Evolutionary conservation across 2,329 filamentous ascomycete genomes (phyloP), one percentile per base, ranked within the genome.

Genomic region (Penicillium brasilianum): DNA sequence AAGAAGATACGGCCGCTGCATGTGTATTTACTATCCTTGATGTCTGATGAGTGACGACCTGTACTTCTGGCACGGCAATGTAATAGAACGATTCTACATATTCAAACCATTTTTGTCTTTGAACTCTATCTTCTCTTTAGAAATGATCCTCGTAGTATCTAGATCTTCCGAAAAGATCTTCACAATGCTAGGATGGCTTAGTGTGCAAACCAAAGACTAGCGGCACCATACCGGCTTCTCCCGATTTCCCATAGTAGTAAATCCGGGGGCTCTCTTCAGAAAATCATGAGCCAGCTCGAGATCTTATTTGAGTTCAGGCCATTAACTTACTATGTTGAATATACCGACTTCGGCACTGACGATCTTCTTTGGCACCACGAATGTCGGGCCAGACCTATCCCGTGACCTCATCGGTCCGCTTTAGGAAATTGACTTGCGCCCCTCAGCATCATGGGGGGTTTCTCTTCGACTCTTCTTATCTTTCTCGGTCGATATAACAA

Each of bases 1-100:
- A 46, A 48, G 48, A 62, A 62, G 60, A 59, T 58, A 50, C 46
- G 62, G 62, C 61, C 54, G 58, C 55, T 63, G 59, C 44, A 60
- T 61, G 54, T 69, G 66, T 70, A 68, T 70, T 63, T 71, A 68
- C 49, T 65, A 69, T 66, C 58, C 61, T 67, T 72, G 68, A 72
- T 67, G 69, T 62, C 66, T 71, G 65, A 72, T 68, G 70, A 72
- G 58, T 71, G 59, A 71, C 65, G 68, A 72, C 60, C 61, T 66
- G 64, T 68, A 68, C 59, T 69, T 66, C 62, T 69, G 62, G 57
- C 64, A 64, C 63, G 62, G 50, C 63, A 62, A 53, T 69, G 60
- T 69, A 70, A 70, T 71, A 69, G 58, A 66, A 55, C 60, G 32
- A 13, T 59, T 57, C 25, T 30, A 41, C 16, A 34, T 39, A 56